phyloP scores from a whole-genome alignment of 306 rosid genomes.

The Prinsepia uniflora region DNA sequence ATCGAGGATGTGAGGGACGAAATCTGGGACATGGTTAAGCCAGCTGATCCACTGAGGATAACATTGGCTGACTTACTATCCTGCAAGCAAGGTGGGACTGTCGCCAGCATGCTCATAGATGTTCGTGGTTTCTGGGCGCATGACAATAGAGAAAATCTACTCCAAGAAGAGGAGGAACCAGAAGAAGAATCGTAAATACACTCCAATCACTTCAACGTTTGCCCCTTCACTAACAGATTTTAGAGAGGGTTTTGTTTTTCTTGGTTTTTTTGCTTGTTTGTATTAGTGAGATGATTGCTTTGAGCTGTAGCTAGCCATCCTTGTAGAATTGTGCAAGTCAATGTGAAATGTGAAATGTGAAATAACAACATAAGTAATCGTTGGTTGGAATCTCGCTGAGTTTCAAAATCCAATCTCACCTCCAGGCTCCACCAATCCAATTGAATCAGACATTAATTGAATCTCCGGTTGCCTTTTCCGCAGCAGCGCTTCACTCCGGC shows the following conservation, averaged over 20 bases:
- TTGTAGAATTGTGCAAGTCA: slow-evolving; percentile 21
- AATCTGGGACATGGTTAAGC: slow-evolving; percentile 99
- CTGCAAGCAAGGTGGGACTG: slow-evolving; percentile 99
- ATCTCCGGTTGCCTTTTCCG: too few relatives aligned
- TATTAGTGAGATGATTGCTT: not conserved
- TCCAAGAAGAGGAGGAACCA: slow-evolving; percentile 98
- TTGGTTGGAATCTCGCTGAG: not conserved
- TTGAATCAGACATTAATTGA: too few relatives aligned
- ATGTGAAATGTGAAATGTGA: slow-evolving; percentile 10
- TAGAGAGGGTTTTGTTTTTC: not conserved
- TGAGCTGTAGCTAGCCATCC: slow-evolving; percentile 1
- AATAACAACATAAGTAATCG: not conserved
- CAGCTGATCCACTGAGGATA: slow-evolving; percentile 66
- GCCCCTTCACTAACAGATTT: slow-evolving; percentile 30
- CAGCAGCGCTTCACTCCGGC: too few relatives aligned
- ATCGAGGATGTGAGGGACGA: slow-evolving; percentile 97
- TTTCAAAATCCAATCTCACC: too few relatives aligned
- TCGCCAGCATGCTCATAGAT: slow-evolving; percentile 95
- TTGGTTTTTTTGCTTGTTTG: not conserved
- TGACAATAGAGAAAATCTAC: slow-evolving; percentile 98
- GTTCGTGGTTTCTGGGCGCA: slow-evolving; percentile 99
- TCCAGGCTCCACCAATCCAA: not conserved
- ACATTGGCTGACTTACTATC: slow-evolving; percentile 70
- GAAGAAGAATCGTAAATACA: slow-evolving; percentile 69
- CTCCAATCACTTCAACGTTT: not conserved